Base-by-base conservation (phyloP, 768 basidiomycete genomes). In the Pulveroboletus sp. region DNA sequence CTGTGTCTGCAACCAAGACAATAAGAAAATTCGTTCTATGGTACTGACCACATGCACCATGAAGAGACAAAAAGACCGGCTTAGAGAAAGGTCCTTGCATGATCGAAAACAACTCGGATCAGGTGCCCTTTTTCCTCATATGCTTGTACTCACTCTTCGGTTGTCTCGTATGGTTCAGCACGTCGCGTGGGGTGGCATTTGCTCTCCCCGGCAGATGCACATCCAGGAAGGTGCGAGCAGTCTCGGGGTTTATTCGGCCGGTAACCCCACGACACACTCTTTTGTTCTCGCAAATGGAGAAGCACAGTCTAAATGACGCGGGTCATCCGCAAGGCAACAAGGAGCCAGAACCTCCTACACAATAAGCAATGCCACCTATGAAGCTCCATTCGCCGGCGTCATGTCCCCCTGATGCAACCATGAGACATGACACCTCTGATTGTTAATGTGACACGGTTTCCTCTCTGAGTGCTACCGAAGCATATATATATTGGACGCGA, bases 231-330 rank as follows among this genome's bases (percentile, higher is more conserved):
- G 21, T 21, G 21, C 21, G 21, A 21, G 21, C 21, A 21, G 21
- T 21, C 21, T 21, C 21, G 21, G 46, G 3, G 14, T 45, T 51
- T 45, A 13, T 18, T 37, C 47, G 40, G 37, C 42, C 35, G 11
- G 10, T 39, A 4, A 9, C 39, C 30, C 51, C 17, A 18, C 37
- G 31, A 46, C 24, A 26, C 26, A 17, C n/a, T 18, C 55, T 49
- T 64, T 65, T 64, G 60, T 62, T 52, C 39, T 55, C 39, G 43
- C 38, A 43, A 46, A 57, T 58, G 48, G 55, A 43, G 37, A 40
- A 35, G 32, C 46, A 17, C 21, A 4, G 21, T 21, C 21, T 21
- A 21, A 21, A 21, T 21, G 21, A 21, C 4, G 21, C 21, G 21
- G 4, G 21, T 21, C 21, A 21, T 21, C 21, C 21, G 21, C 21